Evolutionary conservation across 768 basidiomycete genomes (phyloP).

Genomic region (Pluteus cervinus): DNA sequence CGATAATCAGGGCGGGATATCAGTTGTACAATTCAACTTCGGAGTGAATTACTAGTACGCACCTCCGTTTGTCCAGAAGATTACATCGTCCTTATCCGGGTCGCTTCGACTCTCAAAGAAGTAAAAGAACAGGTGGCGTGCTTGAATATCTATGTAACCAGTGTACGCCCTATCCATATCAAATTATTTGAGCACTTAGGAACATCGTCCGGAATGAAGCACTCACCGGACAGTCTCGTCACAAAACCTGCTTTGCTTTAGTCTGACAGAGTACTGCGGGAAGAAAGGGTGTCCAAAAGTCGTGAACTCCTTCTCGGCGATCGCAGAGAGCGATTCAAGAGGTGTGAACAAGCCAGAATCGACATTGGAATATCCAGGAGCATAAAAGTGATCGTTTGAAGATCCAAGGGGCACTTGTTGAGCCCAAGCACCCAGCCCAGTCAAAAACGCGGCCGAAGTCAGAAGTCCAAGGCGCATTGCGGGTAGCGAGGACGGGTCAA

Average conservation of each 20-base stretch:
- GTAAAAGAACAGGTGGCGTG: constrained; percentile 67
- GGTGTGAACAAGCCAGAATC: constrained; percentile 28
- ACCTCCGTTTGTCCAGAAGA: constrained; percentile 42
- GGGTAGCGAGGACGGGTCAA: no score
- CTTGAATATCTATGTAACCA: constrained; percentile 61
- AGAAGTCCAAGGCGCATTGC: no score
- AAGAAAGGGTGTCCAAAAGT: constrained; percentile 41
- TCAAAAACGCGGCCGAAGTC: no score
- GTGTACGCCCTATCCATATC: constrained; percentile 44
- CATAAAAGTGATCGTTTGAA: no score
- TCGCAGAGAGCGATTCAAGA: constrained; percentile 22
- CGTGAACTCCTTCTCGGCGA: constrained; percentile 30
- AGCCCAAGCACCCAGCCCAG: no score
- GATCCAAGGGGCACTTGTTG: no score
- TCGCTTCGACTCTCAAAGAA: constrained; percentile 69
- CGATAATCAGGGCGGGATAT: no score
- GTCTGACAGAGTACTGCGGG: constrained; percentile 44
- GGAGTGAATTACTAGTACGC: background rate
- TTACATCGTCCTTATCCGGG: constrained; percentile 55
- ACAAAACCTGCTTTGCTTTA: constrained; percentile 56
- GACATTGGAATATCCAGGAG: no score
- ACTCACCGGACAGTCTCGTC: constrained; percentile 51
- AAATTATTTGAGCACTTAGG: background rate
- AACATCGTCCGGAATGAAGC: background rate
- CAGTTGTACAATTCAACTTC: background rate